phyloP scores from a whole-genome alignment of 768 basidiomycete genomes.

The Tricholoma hemisulphureum region DNA sequence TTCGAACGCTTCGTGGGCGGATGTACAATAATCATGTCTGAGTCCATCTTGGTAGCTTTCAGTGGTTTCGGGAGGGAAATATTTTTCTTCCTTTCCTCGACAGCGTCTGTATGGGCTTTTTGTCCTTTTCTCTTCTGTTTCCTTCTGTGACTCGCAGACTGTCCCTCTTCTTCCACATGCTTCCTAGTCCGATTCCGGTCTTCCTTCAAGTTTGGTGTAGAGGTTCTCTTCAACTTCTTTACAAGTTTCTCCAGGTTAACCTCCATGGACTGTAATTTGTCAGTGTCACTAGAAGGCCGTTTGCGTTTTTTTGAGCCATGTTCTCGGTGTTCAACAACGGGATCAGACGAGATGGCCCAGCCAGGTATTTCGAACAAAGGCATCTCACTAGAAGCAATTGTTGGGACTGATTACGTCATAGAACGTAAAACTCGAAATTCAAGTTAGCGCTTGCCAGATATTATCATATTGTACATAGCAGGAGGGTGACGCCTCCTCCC shows the following conservation, averaged over 20 bases:
- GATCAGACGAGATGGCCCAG: slow-evolving; percentile 54
- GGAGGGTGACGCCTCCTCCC: no score
- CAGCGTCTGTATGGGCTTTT: slow-evolving; percentile 13
- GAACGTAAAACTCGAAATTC: no score
- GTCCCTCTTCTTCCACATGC: slow-evolving; percentile 19
- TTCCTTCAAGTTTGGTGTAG: slow-evolving; percentile 18
- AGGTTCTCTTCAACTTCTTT: slow-evolving; percentile 38
- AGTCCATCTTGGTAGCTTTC: slow-evolving; percentile 6
- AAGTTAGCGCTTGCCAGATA: no score
- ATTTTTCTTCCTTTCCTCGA: slow-evolving; percentile 20
- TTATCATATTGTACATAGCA: no score
- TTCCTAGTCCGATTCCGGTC: background rate
- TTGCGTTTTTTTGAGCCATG: slow-evolving; percentile 55
- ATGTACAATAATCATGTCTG: background rate
- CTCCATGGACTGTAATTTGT: slow-evolving; percentile 37
- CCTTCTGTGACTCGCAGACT: background rate
- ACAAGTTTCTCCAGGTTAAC: slow-evolving; percentile 64
- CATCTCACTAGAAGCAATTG: slow-evolving; percentile 26
- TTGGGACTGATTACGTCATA: no score
- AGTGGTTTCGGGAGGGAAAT: slow-evolving; percentile 22
- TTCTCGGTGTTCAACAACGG: slow-evolving; percentile 33
- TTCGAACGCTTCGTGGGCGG: slow-evolving; percentile 17
- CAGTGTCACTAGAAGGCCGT: slow-evolving; percentile 37
- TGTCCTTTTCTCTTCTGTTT: slow-evolving; percentile 23
- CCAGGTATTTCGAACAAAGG: slow-evolving; percentile 67